Evolutionary conservation across 2,329 filamentous ascomycete species (phyloP), one percentile per base, ranked within the genome.

Genomic region (Cercospora sp.): DNA sequence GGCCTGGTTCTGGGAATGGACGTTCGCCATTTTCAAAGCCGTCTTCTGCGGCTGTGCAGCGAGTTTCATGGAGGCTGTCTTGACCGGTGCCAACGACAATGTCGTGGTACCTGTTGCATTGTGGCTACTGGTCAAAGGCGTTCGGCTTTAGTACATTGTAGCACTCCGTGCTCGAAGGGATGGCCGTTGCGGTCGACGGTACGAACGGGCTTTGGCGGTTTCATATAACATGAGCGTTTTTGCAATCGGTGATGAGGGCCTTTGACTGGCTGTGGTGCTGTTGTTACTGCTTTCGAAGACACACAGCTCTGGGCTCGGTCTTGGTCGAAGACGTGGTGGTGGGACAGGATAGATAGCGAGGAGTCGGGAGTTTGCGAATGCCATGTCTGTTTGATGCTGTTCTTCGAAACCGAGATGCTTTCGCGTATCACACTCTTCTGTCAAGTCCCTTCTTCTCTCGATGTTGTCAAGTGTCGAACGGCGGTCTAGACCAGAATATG

Each of bases 1-100:
- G 60, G 20, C 58, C 48, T 61, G 58, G n/a, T 68, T 69, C 18
- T 66, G 45, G 69, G 76, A 76, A 65, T 74, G 69, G 73, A 12
- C 72, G 67, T 39, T 74, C 1, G 74, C 77, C 31, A 79, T 81
- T 13, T 64, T 81, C 28, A 95, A 94, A 76, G 88, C 90, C 10
- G 82, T 84, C 4, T 76, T 91, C 59, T 96, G 93, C 72, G 93
- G 91, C 6, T 85, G 86, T 51, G 87, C 93, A 67, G 92, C 94
- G 30, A 97, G 94, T 79, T 84, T 97, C 73, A 96, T 95, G 63
- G 95, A 99, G 82, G 94, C 95, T 28, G 94, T 97, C 58, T 82
- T 99, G 71, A 98, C 95, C 13, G 95, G 95, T 2, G 95, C 94
- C 31, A 99, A 99, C 80, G 95, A 99, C 84, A 99, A 99, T 83